Evolutionary conservation across 2,329 filamentous ascomycete genomes (phyloP).

Genomic region (Scedosporium apiospermum): DNA sequence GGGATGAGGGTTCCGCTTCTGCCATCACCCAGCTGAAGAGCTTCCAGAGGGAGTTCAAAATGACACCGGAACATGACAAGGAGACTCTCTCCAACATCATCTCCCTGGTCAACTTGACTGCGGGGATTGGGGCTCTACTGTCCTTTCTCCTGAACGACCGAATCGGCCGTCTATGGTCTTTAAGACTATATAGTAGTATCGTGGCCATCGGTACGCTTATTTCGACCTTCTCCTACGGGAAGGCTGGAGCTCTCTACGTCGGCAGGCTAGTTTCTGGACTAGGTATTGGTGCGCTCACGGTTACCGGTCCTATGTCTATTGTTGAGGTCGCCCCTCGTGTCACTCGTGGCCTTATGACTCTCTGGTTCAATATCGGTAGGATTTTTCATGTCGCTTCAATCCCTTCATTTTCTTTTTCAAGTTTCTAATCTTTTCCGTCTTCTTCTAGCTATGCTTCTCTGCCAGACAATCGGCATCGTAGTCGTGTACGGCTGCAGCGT

Average conservation of each 20-base stretch:
- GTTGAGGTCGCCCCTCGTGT: constrained; percentile 29
- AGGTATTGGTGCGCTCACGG: constrained; percentile 27
- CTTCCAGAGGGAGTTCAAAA: no score
- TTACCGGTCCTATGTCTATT: constrained; percentile 26
- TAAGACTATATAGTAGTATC: constrained; percentile 24
- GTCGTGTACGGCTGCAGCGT: no score
- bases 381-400: constrained; percentile 11
- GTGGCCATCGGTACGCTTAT: constrained; percentile 25
- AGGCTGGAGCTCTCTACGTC: constrained; percentile 22
- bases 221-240: constrained; percentile 15
- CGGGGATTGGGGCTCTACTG: constrained; percentile 13
- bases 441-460: no score
- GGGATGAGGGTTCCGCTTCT: no score
- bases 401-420: no score
- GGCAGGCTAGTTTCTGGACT: constrained; percentile 26
- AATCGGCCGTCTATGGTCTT: constrained; percentile 28
- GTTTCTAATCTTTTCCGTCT: no score
- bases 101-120: no score
- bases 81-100: no score
- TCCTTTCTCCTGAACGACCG: constrained; percentile 29
- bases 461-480: no score
- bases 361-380: constrained; percentile 29
- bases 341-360: constrained; percentile 25
- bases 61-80: no score
- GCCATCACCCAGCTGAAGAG: no score